Evolutionary conservation across 768 basidiomycete species (phyloP), one percentile per base, ranked within the genome.

Genomic region (Amanita polypyramis): DNA sequence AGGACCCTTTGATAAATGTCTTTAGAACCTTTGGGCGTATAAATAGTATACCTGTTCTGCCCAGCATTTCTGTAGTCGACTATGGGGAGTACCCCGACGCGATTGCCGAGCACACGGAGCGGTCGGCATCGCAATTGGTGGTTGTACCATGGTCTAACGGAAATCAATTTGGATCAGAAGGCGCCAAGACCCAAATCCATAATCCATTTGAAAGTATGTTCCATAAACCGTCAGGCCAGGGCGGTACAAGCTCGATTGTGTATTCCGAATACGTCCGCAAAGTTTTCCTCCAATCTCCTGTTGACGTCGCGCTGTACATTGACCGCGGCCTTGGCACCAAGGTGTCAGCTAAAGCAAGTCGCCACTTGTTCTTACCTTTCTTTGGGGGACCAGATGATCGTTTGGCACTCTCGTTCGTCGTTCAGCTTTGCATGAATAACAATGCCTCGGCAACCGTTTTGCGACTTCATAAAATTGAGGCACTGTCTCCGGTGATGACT

Each of bases 351-450:
- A 40, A 39, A 25, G 59, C 41, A 36, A 61, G 56, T 19, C 70
- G 83, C 51, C 87, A 88, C 53, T 58, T 97, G 23, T 79, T 94
- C 61, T 59, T 93, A 35, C 88, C 94, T 0, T 97, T 95, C 77
- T 86, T 91, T 60, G 95, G 95, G 32, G 95, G 95, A 0, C 82
- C 90, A 0, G 95, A 99, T 60, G 95, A 97, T 60, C 79, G 96
- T 1, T 70, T 91, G 17, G 89, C 90, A 0, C 66, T 98, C 21
- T 66, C 75, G 25, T 79, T 98, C 56, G 77, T 90, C 3, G 77
- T 88, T 29, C 94, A 97, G 61, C 86, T 92, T 48, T 73, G 73
- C 45, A 63, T 64, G 27, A 82, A 84, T 52, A 60, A 75, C 0
- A 65, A 62, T 30, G 73, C 89, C 0, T 75, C 64, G 4, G 96